Evolutionary conservation across 768 basidiomycete genomes (phyloP), one percentile per base, ranked within the genome.

Genomic region (Mycena haematopus): DNA sequence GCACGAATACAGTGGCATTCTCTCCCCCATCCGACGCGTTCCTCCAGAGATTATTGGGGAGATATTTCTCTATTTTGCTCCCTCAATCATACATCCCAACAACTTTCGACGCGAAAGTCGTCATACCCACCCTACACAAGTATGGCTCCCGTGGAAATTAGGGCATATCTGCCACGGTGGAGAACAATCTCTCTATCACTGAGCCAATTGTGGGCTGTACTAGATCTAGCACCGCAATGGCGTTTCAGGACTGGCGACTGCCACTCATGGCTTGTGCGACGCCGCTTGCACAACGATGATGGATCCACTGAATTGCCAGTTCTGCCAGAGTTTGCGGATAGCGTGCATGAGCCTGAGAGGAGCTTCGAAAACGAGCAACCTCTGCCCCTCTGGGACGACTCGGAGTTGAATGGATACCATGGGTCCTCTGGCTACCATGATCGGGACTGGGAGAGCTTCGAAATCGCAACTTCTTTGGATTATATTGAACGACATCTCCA

Each of bases 1-100:
- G 0, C 14, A 19, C 3, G 24, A 35, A 15, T 49, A 31, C 50
- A 38, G n/a, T 21, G n/a, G 31, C 13, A 52, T 53, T 19, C 42
- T 63, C 19, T 47, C 62, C 24, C 56, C 56, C 1, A 24, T 63
- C 13, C 51, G 51, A 36, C 42, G 13, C 14, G 25, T 53, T 1
- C 62, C 62, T 11, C 24, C 50, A 7, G 62, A 63, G n/a, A 46
- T 62, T 8, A 25, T 62, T 5, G 22, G 17, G 8, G 61, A 62
- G 35, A 57, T 62, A 33, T 62, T 62, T 15, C 47, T 62, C 45
- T 57, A 62, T 29, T 62, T 62, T 31, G 40, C 40, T 33, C 61
- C 61, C 2, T 29, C 47, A 19, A n/a, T 57, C 10, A 22, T 42
- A 1, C 24, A 8, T 14, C 3, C 21, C 24, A 11, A 2, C 35